Evolutionary conservation across 148 eudicot genomes (phyloP), one percentile per base, ranked within the genome.

Genomic region (Bassia scoparia): DNA sequence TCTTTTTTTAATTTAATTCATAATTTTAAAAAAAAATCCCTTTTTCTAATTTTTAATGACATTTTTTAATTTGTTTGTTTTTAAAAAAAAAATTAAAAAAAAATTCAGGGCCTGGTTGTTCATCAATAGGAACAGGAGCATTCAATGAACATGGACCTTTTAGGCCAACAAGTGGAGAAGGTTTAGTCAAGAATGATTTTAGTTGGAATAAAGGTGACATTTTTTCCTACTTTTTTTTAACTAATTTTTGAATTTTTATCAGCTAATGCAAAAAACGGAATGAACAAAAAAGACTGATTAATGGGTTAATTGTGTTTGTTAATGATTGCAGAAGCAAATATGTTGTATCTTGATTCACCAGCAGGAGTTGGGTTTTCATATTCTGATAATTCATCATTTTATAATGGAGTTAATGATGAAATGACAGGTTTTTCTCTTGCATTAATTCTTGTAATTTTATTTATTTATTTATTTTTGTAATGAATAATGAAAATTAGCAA

Each of bases 281-380:
- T 24, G 34, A 3, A 60, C 29, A 26, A 27, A 3, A 61, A 29
- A 13, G n/a, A 38, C 23, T 66, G 11, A 29, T 64, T n/a, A 41
- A 12, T 55, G 12, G 50, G 14, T 60, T 15, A 55, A 23, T 59
- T 34, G 0, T 37, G n/a, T 9, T 9, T 24, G n/a, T 62, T 69
- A 62, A 63, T 65, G 68, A 31, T 38, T 64, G 73, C 88, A 92
- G 98, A 81, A 71, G 98, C 96, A 77, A 90, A 90, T 54, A 84
- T 93, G 89, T 52, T 93, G 67, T 93, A 88, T 81, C 43, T 93
- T 80, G 96, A 93, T 29, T 78, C 93, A 69, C 93, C 97, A 7
- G 90, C 87, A 43, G 90, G 93, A 79, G 96, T 92, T 78, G 97
- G 97, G 16, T 89, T 89, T 82, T 92, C 97, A 9, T 88, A 83